Percentiles rank a stretch among this genome's conserved stretches.
Conservation (phyloP, 2,329 filamentous ascomycete genomes). For the Neocatenulostroma microsporum region DNA sequence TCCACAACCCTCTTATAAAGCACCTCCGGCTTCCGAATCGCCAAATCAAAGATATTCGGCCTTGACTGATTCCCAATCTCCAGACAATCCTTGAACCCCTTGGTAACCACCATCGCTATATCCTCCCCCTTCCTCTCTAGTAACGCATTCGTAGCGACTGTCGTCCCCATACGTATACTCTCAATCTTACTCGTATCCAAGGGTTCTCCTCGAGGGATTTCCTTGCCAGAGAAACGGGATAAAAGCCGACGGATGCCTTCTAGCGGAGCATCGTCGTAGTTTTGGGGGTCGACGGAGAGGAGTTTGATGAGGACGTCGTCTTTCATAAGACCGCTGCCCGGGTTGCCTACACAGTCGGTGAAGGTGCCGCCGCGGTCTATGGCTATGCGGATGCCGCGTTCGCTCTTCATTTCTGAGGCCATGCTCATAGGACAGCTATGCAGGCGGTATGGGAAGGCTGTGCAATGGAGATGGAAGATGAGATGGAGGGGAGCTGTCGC, state of each 20-base stretch:
- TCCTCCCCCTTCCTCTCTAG: constrained; percentile 84
- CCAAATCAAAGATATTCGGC: constrained; percentile 84
- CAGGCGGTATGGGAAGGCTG: no score
- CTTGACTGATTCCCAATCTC: constrained; percentile 85
- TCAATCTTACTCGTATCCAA: constrained; percentile 79
- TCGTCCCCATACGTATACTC: constrained; percentile 92
- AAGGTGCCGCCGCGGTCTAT: constrained; percentile 81
- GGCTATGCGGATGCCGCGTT: constrained; percentile 61
- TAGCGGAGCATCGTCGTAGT: constrained; percentile 84
- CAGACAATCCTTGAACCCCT: constrained; percentile 80
- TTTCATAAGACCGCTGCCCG: constrained; percentile 57
- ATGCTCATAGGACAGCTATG: no score
- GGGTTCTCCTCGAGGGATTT: constrained; percentile 71
- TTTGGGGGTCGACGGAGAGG: constrained; percentile 79
- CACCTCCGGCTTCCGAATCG: constrained; percentile 78
- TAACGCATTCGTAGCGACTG: constrained; percentile 85
- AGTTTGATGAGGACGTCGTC: constrained; percentile 81
- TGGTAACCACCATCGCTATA: constrained; percentile 79
- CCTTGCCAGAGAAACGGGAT: constrained; percentile 63
- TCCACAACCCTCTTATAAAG: constrained; percentile 82
- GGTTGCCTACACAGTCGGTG: constrained; percentile 83
- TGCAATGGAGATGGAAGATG: no score
- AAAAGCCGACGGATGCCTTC: constrained; percentile 85
- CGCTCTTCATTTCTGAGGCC: constrained; percentile 5
- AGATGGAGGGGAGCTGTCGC: no score